These are phyloP conservation scores for Chaetomium globosum DNA, from an alignment of 2,329 filamentous ascomycete genomes.

Conservation along the genomic window DNA sequence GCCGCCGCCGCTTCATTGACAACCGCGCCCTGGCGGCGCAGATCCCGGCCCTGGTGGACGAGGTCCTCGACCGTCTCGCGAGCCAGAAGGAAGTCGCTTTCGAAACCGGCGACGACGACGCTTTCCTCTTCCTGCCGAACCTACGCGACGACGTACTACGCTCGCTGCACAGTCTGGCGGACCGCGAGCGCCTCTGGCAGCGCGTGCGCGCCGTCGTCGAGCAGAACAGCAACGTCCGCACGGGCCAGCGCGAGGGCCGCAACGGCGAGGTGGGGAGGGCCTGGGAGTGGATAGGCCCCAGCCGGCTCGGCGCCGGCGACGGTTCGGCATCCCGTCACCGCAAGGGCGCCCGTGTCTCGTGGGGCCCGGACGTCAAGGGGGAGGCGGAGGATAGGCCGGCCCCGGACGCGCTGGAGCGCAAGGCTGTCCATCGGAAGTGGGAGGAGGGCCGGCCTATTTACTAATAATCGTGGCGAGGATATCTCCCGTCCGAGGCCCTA, in stretches of 20 bases:
- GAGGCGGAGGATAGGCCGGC: slow-evolving; percentile 38
- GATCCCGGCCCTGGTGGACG: slow-evolving; percentile 79
- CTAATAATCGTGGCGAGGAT: slow-evolving; percentile 25
- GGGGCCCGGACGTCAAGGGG: slow-evolving; percentile 45
- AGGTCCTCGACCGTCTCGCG: slow-evolving; percentile 81
- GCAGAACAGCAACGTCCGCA: slow-evolving; percentile 88
- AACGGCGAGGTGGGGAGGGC: slow-evolving; percentile 67
- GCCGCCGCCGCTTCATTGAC: slow-evolving; percentile 63
- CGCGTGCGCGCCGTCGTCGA: slow-evolving; percentile 84
- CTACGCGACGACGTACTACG: slow-evolving; percentile 88
- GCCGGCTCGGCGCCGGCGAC: slow-evolving; percentile 46
- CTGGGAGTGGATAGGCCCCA: slow-evolving; percentile 71
- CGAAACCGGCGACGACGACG: slow-evolving; percentile 70
- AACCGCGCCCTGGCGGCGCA: slow-evolving; percentile 67
- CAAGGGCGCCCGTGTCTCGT: slow-evolving; percentile 57
- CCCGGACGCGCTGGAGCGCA: slow-evolving; percentile 34
- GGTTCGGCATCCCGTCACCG: slow-evolving; percentile 48
- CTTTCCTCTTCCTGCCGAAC: slow-evolving; percentile 84
- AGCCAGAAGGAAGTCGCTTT: slow-evolving; percentile 81
- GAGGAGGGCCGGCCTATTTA: slow-evolving; percentile 44
- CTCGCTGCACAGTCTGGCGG: slow-evolving; percentile 72
- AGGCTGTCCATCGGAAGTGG: slow-evolving; percentile 44
- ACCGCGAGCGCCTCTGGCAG: slow-evolving; percentile 82
- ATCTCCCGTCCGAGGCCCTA: neutral
- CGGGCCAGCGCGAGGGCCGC: slow-evolving; percentile 66